Base-by-base conservation (phyloP, 2,329 filamentous ascomycete genomes). In the Phialophora tarda region DNA sequence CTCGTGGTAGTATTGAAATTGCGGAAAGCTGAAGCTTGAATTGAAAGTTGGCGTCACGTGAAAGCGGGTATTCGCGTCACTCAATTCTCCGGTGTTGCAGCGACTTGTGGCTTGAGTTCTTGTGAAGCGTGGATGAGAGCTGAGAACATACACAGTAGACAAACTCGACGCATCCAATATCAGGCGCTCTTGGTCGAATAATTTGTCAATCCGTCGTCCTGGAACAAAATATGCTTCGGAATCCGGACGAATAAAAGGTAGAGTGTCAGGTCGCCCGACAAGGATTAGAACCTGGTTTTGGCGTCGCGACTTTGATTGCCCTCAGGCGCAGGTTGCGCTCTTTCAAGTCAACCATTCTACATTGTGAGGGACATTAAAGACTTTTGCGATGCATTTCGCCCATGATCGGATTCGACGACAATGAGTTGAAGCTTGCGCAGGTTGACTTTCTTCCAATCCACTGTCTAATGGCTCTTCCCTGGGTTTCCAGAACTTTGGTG, bases 41-140 rank as follows among this genome's bases (percentile, higher is more conserved):
- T 44, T 53, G 59, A 61, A 56, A 55, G 55, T 47, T 47, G 34
- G 34, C 24, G 21, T 62, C 60, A 62, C 50, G 50, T 62, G 60
- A 14, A 11, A 24, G 51, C 30, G 44, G 53, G 28, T 55, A 28
- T 34, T n/a, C 26, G 14, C 21, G 48, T 17, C 14, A 28, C 26
- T 55, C 53, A 30, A 28, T 32, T 55, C 53, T 55, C 28, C 28
- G 24, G 11, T 34, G 28, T 61, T 44, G 21, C n/a, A n/a, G n/a
- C n/a, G 24, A n/a, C 47, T 30, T 23, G 21, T 41, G 17, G 14
- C 17, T 44, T 0, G 38, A 17, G 17, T 44, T 44, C 38, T 3
- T 21, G 14, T 44, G 14, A n/a, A 44, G 38, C 17, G 14, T 44
- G 6, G 38, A 8, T n/a, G 38, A 21, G n/a, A n/a, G 38, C 17